Percentiles rank a stretch among this genome's conserved stretches.
These are phyloP conservation scores for Ophiobolus disseminans DNA, from an alignment of 2,329 filamentous ascomycete genomes.

Conservation along the genomic window DNA sequence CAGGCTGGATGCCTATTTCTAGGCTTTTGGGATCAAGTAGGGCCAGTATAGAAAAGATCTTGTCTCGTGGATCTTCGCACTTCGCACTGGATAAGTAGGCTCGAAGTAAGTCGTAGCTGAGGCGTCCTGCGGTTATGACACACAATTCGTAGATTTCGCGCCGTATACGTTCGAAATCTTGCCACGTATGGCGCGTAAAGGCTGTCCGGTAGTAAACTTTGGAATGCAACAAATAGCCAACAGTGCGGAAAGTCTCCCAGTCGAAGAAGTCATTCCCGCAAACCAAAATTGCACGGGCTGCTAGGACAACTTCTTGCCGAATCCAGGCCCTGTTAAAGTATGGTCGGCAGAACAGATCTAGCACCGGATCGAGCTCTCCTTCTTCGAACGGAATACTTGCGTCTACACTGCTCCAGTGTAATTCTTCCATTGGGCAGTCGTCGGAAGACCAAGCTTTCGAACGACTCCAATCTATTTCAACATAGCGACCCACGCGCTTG, in stretches of 20 bases:
- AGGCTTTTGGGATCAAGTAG: background rate
- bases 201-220: background rate
- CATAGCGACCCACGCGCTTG: too few species aligned
- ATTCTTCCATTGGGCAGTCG: too few species aligned
- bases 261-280: background rate
- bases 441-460: too few species aligned
- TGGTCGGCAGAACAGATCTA: background rate
- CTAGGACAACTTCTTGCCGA: constrained; percentile 4
- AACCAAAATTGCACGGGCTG: background rate
- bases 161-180: too few species aligned
- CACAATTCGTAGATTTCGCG: background rate
- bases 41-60: background rate
- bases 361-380: constrained; percentile 1
- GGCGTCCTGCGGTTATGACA: too few species aligned
- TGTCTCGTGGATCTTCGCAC: constrained; percentile 8
- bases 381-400: constrained; percentile 2
- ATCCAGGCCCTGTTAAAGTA: constrained; percentile 12
- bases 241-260: background rate
- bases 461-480: too few species aligned
- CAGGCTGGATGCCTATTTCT: background rate
- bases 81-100: background rate
- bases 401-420: too few species aligned
- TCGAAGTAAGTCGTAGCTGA: too few species aligned
- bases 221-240: background rate
- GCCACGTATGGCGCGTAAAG: too few species aligned